Evolutionary conservation across 2,329 filamentous ascomycete species (phyloP).

Genomic region (Trichophyton simii): DNA sequence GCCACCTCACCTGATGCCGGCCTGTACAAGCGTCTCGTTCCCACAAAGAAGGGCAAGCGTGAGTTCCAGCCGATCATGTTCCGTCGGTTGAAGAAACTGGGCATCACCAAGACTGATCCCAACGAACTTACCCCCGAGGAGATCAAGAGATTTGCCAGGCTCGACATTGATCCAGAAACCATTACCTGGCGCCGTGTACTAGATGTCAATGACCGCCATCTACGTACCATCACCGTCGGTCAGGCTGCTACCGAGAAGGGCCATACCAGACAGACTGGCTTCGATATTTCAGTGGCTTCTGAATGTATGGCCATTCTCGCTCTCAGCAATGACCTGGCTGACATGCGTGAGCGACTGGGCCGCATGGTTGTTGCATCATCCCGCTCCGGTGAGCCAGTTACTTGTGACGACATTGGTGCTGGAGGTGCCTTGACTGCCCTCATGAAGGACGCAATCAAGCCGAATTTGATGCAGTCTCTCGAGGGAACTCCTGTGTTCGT

Average conservation of each 20-base stretch:
- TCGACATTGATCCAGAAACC: constrained; percentile 92
- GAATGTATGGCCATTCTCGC: constrained; percentile 98
- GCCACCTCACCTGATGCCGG: constrained; percentile 83
- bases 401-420: constrained; percentile 87
- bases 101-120: constrained; percentile 88
- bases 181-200: constrained; percentile 95
- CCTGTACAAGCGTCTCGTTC: constrained; percentile 77
- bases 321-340: constrained; percentile 70
- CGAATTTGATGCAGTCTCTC: constrained; percentile 95
- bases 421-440: constrained; percentile 85
- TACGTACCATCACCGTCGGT: constrained; percentile 79
- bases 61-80: constrained; percentile 84
- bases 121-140: constrained; percentile 84
- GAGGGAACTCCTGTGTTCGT: constrained; percentile 97
- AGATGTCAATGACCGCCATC: constrained; percentile 91
- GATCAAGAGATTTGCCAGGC: constrained; percentile 71
- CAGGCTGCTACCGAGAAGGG: constrained; percentile 85
- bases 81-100: constrained; percentile 84
- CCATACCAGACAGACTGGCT: constrained; percentile 74
- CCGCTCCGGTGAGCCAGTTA: constrained; percentile 73
- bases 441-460: constrained; percentile 98
- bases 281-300: constrained; percentile 94
- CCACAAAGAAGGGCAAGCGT: constrained; percentile 77
- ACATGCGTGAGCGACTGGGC: constrained; percentile 87
- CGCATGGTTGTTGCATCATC: constrained; percentile 93